Evolutionary conservation across 2,329 filamentous ascomycete species (phyloP).

Genomic region (Monosporascus sp.): DNA sequence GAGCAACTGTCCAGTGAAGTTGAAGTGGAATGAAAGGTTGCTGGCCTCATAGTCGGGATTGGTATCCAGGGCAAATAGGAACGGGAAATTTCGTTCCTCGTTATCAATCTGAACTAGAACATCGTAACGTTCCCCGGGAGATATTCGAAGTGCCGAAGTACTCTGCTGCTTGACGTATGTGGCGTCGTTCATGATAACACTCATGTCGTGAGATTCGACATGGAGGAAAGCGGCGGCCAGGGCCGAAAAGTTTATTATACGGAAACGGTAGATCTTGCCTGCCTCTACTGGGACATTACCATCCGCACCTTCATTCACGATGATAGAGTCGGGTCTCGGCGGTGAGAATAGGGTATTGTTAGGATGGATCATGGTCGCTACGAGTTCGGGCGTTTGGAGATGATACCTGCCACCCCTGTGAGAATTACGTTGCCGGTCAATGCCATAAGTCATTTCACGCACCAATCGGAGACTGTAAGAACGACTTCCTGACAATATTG

Average conservation of each 20-base stretch:
- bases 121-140: conserved; percentile 42
- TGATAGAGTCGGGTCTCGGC: conserved; percentile 35
- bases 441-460: conserved; percentile 25
- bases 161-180: conserved; percentile 33
- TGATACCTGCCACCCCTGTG: conserved; percentile 33
- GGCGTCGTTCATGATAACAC: conserved; percentile 40
- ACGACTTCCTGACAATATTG: conserved; percentile 55
- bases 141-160: conserved; percentile 35
- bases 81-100: conserved; percentile 37
- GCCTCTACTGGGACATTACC: conserved; percentile 32
- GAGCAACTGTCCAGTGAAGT: conserved; percentile 41
- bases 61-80: conserved; percentile 38
- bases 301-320: conserved; percentile 39
- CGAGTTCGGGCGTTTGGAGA: conserved; percentile 30
- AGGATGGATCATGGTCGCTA: conserved; percentile 34
- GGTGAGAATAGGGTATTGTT: conserved; percentile 35
- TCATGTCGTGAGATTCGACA: conserved; percentile 40
- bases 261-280: conserved; percentile 42
- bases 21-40: conserved; percentile 23
- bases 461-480: conserved; percentile 55
- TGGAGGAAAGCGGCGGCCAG: conserved; percentile 38
- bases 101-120: conserved; percentile 38
- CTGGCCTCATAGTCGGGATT: conserved; percentile 36
- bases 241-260: conserved; percentile 42
- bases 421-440: conserved; percentile 36